phyloP scores from a whole-genome alignment of 2,329 filamentous ascomycete genomes.

The Bipolaris oryzae region DNA sequence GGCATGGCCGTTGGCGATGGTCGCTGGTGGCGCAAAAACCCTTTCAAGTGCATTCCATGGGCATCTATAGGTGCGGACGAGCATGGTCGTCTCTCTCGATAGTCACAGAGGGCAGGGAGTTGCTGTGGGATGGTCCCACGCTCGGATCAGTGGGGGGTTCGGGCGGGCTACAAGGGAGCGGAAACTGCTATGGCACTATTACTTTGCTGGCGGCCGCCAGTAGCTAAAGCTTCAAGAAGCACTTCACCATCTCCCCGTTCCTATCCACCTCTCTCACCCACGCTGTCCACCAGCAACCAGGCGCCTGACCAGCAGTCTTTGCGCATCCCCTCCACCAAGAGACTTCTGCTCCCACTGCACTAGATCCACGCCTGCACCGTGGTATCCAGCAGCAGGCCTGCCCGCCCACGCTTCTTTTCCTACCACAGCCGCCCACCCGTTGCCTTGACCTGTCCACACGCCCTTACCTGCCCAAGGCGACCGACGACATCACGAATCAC shows the following conservation, averaged over 20 bases:
- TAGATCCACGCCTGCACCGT: constrained; percentile 48
- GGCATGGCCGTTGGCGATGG: neutral
- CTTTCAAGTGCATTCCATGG: no score
- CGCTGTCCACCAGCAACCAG: constrained; percentile 19
- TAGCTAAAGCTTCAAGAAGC: constrained; percentile 23
- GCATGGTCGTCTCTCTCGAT: no score
- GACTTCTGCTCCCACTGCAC: constrained; percentile 18
- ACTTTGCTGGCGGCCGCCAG: constrained; percentile 11
- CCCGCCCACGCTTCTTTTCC: constrained; percentile 25
- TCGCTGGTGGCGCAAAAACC: neutral
- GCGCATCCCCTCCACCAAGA: constrained; percentile 16
- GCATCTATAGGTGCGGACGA: no score
- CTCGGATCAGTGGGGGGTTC: constrained; percentile 11
- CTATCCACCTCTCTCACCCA: constrained; percentile 10
- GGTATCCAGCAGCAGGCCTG: constrained; percentile 26
- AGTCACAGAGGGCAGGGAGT: constrained; percentile 12
- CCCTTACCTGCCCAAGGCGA: constrained; percentile 1
- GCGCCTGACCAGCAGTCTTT: constrained; percentile 14
- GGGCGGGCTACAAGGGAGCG: constrained; percentile 24
- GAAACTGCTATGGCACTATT: constrained; percentile 22
- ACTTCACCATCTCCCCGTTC: constrained; percentile 16
- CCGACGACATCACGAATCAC: constrained; percentile 3
- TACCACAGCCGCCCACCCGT: constrained; percentile 17
- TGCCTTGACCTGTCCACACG: neutral
- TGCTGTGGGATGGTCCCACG: constrained; percentile 18